Evolutionary conservation across 352 stramenopile species (phyloP), one percentile per base, ranked within the genome.

Genomic region (Phytopythium cucurbitacearum): DNA sequence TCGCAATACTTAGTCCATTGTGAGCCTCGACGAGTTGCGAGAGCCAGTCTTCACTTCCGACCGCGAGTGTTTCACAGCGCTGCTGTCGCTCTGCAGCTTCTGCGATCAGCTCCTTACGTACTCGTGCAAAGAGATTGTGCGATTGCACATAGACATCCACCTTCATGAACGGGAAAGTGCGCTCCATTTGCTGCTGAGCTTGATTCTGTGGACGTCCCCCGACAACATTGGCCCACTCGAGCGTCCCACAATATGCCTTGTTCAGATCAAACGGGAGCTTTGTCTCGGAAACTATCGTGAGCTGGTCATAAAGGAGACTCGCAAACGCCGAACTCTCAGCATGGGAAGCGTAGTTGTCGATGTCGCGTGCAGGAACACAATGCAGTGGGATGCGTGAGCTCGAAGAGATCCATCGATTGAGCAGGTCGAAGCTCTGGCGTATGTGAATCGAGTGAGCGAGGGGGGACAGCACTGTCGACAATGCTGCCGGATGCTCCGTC

Each of bases 321-420:
- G 69, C 62, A 47, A 87, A 85, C 4, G 67, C 54, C 15, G 16
- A 42, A n/a, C 65, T 56, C 56, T 87, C 73, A 15, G 69, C 53
- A 8, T 40, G 28, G 41, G 61, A 54, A n/a, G 57, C 62, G 42
- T 62, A 60, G 3, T 36, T 32, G n/a, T 57, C 47, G 21, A 84
- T 69, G 35, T 70, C 62, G n/a, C 34, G 40, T 16, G 51, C 62
- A 12, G 46, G 50, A n/a, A 76, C 57, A n/a, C 37, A 12, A 7
- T 10, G 6, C 5, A 87, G 41, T 7, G 77, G 80, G 32, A 80
- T 91, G 9, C 77, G 73, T 7, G 60, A 28, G 36, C 65, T 77
- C 1, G n/a, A 67, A 11, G 44, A 11, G 36, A 89, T 68, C 80
- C 80, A 91, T 3, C 64, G 21, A 42, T 87, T 87, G 7, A 87